These are phyloP conservation scores for Karstenula rhodostoma DNA, from an alignment of 2,329 filamentous ascomycete genomes.

Conservation along the genomic window DNA sequence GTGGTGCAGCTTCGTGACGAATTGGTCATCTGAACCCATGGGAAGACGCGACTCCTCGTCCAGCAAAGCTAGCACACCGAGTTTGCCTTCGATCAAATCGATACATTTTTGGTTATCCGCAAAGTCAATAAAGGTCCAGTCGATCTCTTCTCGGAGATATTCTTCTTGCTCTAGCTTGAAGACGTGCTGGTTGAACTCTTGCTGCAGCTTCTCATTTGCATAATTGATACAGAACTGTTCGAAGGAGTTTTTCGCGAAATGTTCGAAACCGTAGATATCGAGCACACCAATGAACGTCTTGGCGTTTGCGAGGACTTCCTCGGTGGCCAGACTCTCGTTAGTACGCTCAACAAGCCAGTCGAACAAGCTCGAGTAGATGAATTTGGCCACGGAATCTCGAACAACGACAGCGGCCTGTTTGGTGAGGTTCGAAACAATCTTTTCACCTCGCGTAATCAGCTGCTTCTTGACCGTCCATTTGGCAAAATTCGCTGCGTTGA, in stretches of 20 bases:
- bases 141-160: slow-evolving; percentile 93
- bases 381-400: slow-evolving; percentile 96
- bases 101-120: slow-evolving; percentile 99
- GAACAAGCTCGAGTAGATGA: slow-evolving; percentile 97
- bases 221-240: slow-evolving; percentile 99
- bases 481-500: slow-evolving; percentile 84
- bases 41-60: slow-evolving; percentile 96
- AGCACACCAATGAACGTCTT: slow-evolving; percentile 95
- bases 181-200: slow-evolving; percentile 99
- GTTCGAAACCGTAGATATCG: slow-evolving; percentile 99
- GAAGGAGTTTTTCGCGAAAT: slow-evolving; percentile 99
- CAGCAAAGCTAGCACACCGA: slow-evolving; percentile 88
- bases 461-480: slow-evolving; percentile 99
- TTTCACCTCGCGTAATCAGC: slow-evolving; percentile 92
- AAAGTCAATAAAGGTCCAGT: slow-evolving; percentile 99
- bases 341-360: slow-evolving; percentile 99
- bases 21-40: slow-evolving; percentile 97
- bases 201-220: slow-evolving; percentile 98
- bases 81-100: slow-evolving; percentile 95
- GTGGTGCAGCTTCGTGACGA: slow-evolving; percentile 94
- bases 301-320: slow-evolving; percentile 83
- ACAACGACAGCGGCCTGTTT: slow-evolving; percentile 94
- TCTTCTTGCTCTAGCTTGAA: slow-evolving; percentile 99
- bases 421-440: slow-evolving; percentile 94
- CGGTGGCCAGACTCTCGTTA: slow-evolving; percentile 87